Evolutionary conservation across 352 stramenopile genomes (phyloP).

Genomic region (Globisporangium yorkense): DNA sequence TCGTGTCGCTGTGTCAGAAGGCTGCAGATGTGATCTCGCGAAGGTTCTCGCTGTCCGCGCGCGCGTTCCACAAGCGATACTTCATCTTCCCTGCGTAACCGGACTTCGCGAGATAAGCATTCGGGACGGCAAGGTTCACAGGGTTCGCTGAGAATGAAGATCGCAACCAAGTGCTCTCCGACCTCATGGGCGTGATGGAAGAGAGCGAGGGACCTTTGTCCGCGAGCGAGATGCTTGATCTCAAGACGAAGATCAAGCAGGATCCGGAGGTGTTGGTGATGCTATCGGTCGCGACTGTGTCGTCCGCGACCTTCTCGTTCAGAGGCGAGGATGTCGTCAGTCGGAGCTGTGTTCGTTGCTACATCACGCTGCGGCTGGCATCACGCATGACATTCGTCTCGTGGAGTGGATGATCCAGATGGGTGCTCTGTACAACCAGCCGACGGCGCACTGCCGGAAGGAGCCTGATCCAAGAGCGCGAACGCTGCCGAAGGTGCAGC

Average conservation of each 20-base stretch:
- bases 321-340: neutral
- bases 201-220: neutral
- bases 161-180: conserved; percentile 12
- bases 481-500: neutral
- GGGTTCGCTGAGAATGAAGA: neutral
- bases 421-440: conserved; percentile 15
- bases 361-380: conserved; percentile 24
- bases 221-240: neutral
- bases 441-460: conserved; percentile 11
- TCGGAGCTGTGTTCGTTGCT: conserved; percentile 5
- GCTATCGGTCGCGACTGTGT: neutral
- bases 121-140: conserved; percentile 5
- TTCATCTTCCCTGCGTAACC: conserved; percentile 15
- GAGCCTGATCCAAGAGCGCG: conserved; percentile 5
- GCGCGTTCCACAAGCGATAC: conserved; percentile 9
- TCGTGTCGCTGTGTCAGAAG: conserved; percentile 7
- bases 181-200: conserved; percentile 17
- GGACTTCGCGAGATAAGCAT: conserved; percentile 18
- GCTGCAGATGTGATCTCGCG: conserved; percentile 12
- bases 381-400: conserved; percentile 18
- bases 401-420: conserved; percentile 39
- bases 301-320: neutral
- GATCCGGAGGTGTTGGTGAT: neutral
- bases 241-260: conserved; percentile 10
- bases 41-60: conserved; percentile 10